A percentile compares a stretch with the other conserved stretches of the same genome.
These are phyloP conservation scores for Poa annua DNA, from an alignment of 176 grass and related monocot species.

Conservation along the genomic window DNA sequence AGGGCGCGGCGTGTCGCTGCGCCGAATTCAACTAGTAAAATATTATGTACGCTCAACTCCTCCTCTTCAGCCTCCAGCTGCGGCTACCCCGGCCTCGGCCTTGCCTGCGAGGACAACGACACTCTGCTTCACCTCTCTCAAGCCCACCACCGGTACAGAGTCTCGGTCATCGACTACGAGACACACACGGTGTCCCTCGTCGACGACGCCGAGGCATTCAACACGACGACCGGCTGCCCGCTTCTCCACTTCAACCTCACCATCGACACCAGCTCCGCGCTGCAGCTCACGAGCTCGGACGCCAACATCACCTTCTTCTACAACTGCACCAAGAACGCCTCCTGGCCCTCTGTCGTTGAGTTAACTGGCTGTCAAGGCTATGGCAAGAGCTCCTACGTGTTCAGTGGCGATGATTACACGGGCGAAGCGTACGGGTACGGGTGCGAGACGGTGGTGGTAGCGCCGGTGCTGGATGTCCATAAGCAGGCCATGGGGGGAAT, in stretches of 20 bases:
- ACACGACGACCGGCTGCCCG: background rate
- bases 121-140: conserved; percentile 39
- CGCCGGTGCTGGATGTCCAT: conserved; percentile 18
- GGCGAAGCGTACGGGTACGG: background rate
- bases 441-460: conserved; percentile 45
- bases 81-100: conserved; percentile 51
- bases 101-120: conserved; percentile 42
- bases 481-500: background rate
- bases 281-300: conserved; percentile 1
- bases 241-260: conserved; percentile 45
- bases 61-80: background rate
- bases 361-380: background rate
- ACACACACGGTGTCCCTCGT: conserved; percentile 31
- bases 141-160: conserved; percentile 38
- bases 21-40: too few species aligned
- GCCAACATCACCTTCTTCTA: conserved; percentile 58
- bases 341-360: background rate
- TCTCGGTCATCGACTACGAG: conserved; percentile 28
- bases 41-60: too few species aligned
- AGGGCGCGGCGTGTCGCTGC: too few species aligned
- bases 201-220: conserved; percentile 28
- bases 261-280: conserved; percentile 2
- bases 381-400: background rate
- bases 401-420: background rate
- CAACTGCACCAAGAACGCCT: conserved; percentile 33